These are phyloP conservation scores for Rhodamnia rubescens DNA, from an alignment of 345 rosid genomes.

Conservation along the genomic window DNA sequence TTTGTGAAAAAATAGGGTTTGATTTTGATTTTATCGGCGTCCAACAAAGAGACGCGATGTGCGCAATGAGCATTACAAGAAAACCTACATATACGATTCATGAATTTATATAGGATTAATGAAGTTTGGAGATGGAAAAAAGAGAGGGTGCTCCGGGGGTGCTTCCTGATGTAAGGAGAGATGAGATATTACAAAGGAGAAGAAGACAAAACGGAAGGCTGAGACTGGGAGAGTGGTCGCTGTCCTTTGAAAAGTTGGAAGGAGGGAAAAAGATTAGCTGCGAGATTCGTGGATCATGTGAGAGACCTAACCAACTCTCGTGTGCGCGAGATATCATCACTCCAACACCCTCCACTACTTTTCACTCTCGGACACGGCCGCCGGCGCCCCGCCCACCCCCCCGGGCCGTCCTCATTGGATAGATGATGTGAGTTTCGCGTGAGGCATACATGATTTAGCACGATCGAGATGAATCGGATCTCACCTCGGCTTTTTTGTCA, in stretches of 20 bases:
- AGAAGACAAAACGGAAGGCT: background rate
- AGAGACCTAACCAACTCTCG: background rate
- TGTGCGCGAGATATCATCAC: background rate
- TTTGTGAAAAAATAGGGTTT: background rate
- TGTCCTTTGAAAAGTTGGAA: conserved; percentile 8
- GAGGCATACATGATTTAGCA: background rate
- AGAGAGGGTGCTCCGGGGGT: background rate
- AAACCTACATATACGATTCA: background rate
- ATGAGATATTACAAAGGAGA: background rate
- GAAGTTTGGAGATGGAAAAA: background rate
- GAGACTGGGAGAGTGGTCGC: conserved; percentile 3
- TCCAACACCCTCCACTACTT: conserved; percentile 13
- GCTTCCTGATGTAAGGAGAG: background rate
- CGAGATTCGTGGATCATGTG: conserved; percentile 31
- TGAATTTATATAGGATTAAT: background rate
- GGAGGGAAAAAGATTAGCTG: background rate
- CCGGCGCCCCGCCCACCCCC: too few species aligned
- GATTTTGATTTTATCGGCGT: background rate
- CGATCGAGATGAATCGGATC: background rate
- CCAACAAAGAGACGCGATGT: background rate
- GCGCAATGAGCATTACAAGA: background rate
- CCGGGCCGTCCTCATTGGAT: too few species aligned
- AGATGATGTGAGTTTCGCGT: background rate
- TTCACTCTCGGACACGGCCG: background rate
- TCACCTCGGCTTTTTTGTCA: background rate